Evolutionary conservation across 257 asterid genomes (phyloP), one percentile per base, ranked within the genome.

Genomic region (Mentha longifolia): DNA sequence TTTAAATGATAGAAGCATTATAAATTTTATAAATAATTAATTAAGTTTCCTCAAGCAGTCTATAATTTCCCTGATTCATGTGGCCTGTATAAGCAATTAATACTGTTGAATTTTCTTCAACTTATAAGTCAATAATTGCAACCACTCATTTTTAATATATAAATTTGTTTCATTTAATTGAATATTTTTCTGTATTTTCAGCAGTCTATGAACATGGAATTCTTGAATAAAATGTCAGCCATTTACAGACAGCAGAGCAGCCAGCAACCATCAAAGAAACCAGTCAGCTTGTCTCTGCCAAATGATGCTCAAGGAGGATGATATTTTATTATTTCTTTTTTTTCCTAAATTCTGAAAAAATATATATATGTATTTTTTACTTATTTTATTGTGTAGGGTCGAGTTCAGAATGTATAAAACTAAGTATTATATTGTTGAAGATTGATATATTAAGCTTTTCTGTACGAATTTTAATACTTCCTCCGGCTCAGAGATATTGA

Each of bases 201-300:
- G 91, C 89, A 87, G 83, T 74, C 87, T 3, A 86, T 81, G 87
- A 85, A 85, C 79, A 81, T 85, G 90, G 96, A 89, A 51, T 76
- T 81, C 75, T 80, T 79, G 80, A 82, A 76, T 83, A 89, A 83
- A 75, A 84, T 89, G 90, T 85, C 88, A 72, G 87, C 86, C 7
- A 74, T 89, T 15, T 85, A 81, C 57, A 50, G 83, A 51, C 87
- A 85, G 54, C 85, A 83, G 45, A 71, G 76, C 61, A 77, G 49
- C 66, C 84, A 82, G 57, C 64, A 79, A 50, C 31, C 78, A 17
- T 16, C 75, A 8, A 72, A 80, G 25, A 71, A 83, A 55, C 62
- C 79, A 28, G 76, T 39, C 60, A 47, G 62, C 65, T 51, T 68
- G 22, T 42, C 83, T 41, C 82, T 57, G 25, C 68, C 81, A n/a